Percentiles rank a stretch among this genome's conserved stretches.
These are phyloP conservation scores for Sicyos edulis DNA, from an alignment of 306 rosid genomes.

Conservation along the genomic window DNA sequence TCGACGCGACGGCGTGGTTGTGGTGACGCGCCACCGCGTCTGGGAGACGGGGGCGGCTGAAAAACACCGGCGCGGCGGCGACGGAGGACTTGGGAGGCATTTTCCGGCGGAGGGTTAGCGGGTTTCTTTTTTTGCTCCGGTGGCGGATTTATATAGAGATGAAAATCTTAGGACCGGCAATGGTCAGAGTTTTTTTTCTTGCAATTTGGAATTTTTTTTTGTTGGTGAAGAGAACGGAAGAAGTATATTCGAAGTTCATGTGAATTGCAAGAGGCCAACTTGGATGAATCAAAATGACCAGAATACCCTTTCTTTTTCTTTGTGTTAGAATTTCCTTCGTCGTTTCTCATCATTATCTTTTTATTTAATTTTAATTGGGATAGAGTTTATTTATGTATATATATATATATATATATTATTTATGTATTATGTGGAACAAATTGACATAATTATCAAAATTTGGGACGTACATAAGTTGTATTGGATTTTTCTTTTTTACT, in stretches of 20 bases:
- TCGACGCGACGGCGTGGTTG: conserved; percentile 35
- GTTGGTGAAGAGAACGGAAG: background rate
- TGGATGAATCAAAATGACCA: background rate
- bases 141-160: background rate
- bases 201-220: background rate
- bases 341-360: background rate
- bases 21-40: conserved; percentile 59
- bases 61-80: background rate
- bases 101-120: background rate
- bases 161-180: background rate
- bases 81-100: conserved; percentile 23
- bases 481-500: no score
- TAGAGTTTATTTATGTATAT: no score
- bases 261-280: conserved; percentile 14
- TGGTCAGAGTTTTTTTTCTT: background rate
- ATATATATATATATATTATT: no score
- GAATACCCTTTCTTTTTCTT: background rate
- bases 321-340: background rate
- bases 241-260: conserved; percentile 15
- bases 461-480: no score
- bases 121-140: background rate
- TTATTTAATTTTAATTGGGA: background rate
- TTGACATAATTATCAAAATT: background rate
- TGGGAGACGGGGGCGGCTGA: conserved; percentile 30
- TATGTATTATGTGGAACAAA: no score